Base-by-base conservation (phyloP, 768 basidiomycete species). In the Porphyrellus cyaneotinctus region DNA sequence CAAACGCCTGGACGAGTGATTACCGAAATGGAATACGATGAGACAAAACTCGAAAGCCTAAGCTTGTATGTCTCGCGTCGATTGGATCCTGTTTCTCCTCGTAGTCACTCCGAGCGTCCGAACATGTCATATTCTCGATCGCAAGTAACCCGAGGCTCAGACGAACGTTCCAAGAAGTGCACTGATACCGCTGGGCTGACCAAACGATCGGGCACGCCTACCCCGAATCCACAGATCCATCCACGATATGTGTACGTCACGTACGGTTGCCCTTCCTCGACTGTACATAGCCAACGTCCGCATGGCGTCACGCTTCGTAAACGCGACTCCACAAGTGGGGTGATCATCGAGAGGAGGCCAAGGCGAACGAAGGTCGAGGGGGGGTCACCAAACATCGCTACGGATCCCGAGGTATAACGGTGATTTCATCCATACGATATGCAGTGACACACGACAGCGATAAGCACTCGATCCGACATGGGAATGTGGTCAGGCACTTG, bases 401-500 rank as follows among this genome's bases (percentile, higher is more conserved):
- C 18, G 43, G 15, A 22, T 37, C 13, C 30, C 28, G 36, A 33
- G 30, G 24, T 11, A 15, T 20, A 15, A 42, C 11, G 3, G 4
- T 28, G 26, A 9, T 9, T 28, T 4, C 26, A 28, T 28, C 4
- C 26, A 9, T n/a, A 28, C 9, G 26, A 28, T 28, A 28, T 28
- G 26, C 26, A 28, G 9, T 9, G 26, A 28, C 26, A 28, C 26
- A 28, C 26, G 5, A 28, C 26, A 9, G 26, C 11, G 24, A 38
- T 38, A 22, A 31, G 22, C 39, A 20, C 31, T 37, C 38, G 35
- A 43, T 22, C 35, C 46, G 26, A 49, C 28, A 47, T 23, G 41
- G 42, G n/a, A 32, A 41, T 45, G 31, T 32, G 45, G 38, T 26
- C 43, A 61, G 49, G 53, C 49, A 47, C 42, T 47, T n/a, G 43